Evolutionary conservation across 164 flowering plant species (phyloP), one percentile per base, ranked within the genome.

Genomic region (Vitis riparia): DNA sequence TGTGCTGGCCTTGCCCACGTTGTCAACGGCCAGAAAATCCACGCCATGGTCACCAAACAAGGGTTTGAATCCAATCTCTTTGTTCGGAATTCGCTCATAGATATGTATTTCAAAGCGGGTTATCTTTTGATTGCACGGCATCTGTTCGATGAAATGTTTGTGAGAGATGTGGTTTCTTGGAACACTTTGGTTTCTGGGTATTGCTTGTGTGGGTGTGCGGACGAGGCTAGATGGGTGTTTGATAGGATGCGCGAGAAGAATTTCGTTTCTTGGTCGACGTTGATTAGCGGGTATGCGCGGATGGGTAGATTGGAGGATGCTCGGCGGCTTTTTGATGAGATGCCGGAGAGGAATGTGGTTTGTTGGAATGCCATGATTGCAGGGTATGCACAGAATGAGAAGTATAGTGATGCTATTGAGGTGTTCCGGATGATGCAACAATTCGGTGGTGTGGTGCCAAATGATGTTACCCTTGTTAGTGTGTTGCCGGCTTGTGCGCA

Each of bases 401-500:
- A 51, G 76, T 79, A 78, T 12, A 52, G 69, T 8, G 78, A 80
- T 49, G 83, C 77, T 8, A 55, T 83, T 47, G 44, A 51, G n/a
- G 61, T 83, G 5, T 83, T 83, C 66, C 69, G 70, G 14, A 65
- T 51, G 37, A 80, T 83, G 84, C 84, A 76, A 32, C 58, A 71
- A 67, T 51, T 63, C 53, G 65, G 75, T 68, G 65, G 75, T 68
- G 48, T 71, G 9, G 32, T 47, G 56, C 86, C 86, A 2, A 78
- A 73, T 73, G 79, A 79, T 51, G 77, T 76, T 14, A 83, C 84
- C 27, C 76, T 83, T 61, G 70, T 80, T 14, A 69, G 72, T 51
- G 82, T 78, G 12, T 71, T 83, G 47, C 76, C 86, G 8, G 84
- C 86, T 50, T 83, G 86, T 64, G 83, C 82, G 3, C 80, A 76